A percentile compares a stretch with the other conserved stretches of the same genome.
Conservation (phyloP, 2,329 filamentous ascomycete species). For the Penicillium sumatraense region DNA sequence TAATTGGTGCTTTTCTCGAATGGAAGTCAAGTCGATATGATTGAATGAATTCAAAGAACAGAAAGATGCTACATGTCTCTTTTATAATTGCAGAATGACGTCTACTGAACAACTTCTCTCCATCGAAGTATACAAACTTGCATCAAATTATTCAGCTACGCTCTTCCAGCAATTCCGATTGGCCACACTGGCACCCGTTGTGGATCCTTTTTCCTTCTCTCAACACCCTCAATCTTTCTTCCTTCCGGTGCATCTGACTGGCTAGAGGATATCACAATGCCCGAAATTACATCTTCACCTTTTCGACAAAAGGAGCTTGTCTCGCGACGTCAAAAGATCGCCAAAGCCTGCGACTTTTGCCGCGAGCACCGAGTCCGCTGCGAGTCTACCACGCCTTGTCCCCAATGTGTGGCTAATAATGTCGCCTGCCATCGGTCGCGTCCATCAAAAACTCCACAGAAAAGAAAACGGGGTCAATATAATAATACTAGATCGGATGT, state of each 20-base stretch:
- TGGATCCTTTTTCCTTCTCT: neutral
- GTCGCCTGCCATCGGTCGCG: slow-evolving; percentile 12
- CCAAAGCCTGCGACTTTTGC: slow-evolving; percentile 27
- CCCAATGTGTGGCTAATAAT: slow-evolving; percentile 22
- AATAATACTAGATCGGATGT: neutral
- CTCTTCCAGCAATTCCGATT: neutral
- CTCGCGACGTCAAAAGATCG: slow-evolving; percentile 17
- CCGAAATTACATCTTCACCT: neutral
- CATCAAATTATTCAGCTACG: neutral
- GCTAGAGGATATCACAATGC: neutral
- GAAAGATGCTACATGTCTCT: no score
- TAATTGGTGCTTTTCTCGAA: no score
- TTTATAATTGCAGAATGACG: no score
- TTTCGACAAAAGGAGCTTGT: neutral
- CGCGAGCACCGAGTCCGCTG: slow-evolving; percentile 28
- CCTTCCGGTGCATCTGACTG: neutral
- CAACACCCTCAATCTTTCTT: neutral
- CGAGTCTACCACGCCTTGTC: slow-evolving; percentile 22
- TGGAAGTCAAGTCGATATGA: neutral
- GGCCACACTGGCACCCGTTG: neutral
- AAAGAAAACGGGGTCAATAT: neutral
- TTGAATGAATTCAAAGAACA: neutral
- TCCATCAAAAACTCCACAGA: neutral
- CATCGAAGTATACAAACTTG: neutral
- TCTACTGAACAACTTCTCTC: no score